A percentile compares a stretch with the other conserved stretches of the same genome.
phyloP scores from a whole-genome alignment of 345 rosid genomes.

The Acer yangbiense region DNA sequence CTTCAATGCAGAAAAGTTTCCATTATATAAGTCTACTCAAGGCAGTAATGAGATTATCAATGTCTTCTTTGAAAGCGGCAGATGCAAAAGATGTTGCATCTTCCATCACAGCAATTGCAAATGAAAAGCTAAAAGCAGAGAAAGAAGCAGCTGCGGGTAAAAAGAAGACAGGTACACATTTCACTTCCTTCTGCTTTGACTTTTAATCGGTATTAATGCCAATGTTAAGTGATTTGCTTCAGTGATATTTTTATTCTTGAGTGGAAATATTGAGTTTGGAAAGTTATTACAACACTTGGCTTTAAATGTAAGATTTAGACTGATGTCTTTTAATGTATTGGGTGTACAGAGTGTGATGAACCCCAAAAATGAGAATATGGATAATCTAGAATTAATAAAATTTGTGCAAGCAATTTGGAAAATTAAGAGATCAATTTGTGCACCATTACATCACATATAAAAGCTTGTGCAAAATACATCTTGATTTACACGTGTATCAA shows the following conservation, averaged over 20 bases:
- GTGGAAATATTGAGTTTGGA: neutral
- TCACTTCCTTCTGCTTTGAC: neutral
- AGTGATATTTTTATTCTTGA: neutral
- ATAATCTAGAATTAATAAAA: neutral
- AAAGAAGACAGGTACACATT: conserved; percentile 70
- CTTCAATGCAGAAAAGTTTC: conserved; percentile 72
- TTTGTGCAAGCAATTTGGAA: no score
- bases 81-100: conserved; percentile 90
- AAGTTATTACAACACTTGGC: neutral
- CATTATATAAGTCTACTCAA: conserved; percentile 73
- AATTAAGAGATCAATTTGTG: no score
- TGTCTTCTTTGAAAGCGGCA: conserved; percentile 73
- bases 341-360: neutral
- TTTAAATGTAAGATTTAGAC: neutral
- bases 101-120: conserved; percentile 79
- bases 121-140: conserved; percentile 88
- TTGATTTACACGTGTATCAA: neutral
- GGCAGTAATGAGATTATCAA: conserved; percentile 80
- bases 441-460: neutral
- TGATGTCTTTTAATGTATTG: neutral
- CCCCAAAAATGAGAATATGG: neutral
- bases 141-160: conserved; percentile 76
- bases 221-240: neutral
- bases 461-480: neutral
- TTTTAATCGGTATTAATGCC: neutral